Base-by-base conservation (phyloP, 495 filamentous ascomycete genomes). In the Aspergillus ellipticus region DNA sequence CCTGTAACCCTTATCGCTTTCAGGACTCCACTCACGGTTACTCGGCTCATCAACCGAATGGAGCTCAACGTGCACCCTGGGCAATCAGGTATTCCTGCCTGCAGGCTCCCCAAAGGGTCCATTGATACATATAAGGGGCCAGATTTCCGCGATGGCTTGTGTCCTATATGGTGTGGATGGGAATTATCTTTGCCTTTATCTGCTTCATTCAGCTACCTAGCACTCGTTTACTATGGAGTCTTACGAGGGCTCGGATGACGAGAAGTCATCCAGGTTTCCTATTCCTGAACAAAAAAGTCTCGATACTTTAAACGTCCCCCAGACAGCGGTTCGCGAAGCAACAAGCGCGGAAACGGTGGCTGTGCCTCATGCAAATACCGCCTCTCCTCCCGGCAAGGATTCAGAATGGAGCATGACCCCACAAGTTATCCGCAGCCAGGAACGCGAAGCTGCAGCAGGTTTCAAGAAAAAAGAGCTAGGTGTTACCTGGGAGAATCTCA, bases 401-500 rank as follows among this genome's bases (percentile, higher is more conserved):
- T 19, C 49, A 6, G 49, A 53, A 58, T 58, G 55, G 55, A 52
- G 42, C 31, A 58, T 58, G 55, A 48, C 55, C n/a, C 22, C 49
- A 3, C 55, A 53, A 13, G 55, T 58, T 10, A 24, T 51, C n/a
- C 37, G 42, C 2, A 45, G 42, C 39, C 43, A 55, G n/a, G 49
- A 59, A 33, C 60, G 56, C 22, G 55, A 56, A 3, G 53, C 19
- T 21, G 42, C 56, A 7, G 56, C 61, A 5, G 57, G 57, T 0
- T 64, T 53, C 55, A 64, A 64, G 28, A 49, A 37, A n/a, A 52
- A 55, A 15, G 57, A 64, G 42, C 37, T 64, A 6, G 61, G 61
- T 10, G 61, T 64, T 5, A 58, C 57, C 7, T 64, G 61, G 61
- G 37, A 60, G 42, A 56, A 60, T 19, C 58, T 64, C 16, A 64